phyloP scores from a whole-genome alignment of 2,329 filamentous ascomycete genomes.

The Venturia aucupariae region DNA sequence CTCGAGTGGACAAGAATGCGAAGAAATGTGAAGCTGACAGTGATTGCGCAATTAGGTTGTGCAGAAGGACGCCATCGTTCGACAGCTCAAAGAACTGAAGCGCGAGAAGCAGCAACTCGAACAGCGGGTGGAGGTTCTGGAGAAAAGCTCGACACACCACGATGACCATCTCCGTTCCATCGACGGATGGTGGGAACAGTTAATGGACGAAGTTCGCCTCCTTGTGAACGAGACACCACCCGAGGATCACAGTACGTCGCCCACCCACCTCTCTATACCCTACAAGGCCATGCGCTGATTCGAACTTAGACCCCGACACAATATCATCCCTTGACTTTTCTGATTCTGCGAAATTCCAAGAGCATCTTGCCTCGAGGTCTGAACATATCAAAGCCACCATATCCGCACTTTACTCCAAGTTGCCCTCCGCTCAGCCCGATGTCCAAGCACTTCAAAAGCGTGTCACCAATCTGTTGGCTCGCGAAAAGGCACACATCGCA shows the following conservation, averaged over 20 bases:
- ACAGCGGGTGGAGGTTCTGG: constrained; percentile 67
- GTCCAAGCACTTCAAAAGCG: constrained; percentile 64
- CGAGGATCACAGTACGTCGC: constrained; percentile 7
- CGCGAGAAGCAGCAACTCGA: constrained; percentile 78
- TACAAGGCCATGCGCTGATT: constrained; percentile 26
- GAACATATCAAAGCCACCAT: constrained; percentile 68
- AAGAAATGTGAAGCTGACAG: neutral
- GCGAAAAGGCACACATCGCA: constrained; percentile 71
- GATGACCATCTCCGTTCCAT: constrained; percentile 87
- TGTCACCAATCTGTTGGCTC: constrained; percentile 64
- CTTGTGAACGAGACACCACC: neutral
- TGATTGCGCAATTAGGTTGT: neutral
- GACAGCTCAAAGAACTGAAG: constrained; percentile 97
- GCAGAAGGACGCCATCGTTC: constrained; percentile 82
- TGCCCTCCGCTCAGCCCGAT: constrained; percentile 48
- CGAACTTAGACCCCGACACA: constrained; percentile 22
- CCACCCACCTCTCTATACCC: constrained; percentile 14
- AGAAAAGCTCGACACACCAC: constrained; percentile 70
- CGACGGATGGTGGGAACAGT: constrained; percentile 88
- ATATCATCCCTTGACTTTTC: constrained; percentile 44
- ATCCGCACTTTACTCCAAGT: constrained; percentile 52
- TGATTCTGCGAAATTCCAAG: constrained; percentile 56
- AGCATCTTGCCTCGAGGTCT: constrained; percentile 68
- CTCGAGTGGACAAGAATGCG: neutral
- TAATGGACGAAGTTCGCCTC: constrained; percentile 38